phyloP scores from a whole-genome alignment of 2,329 filamentous ascomycete genomes.

The Neofusicoccum ribis region DNA sequence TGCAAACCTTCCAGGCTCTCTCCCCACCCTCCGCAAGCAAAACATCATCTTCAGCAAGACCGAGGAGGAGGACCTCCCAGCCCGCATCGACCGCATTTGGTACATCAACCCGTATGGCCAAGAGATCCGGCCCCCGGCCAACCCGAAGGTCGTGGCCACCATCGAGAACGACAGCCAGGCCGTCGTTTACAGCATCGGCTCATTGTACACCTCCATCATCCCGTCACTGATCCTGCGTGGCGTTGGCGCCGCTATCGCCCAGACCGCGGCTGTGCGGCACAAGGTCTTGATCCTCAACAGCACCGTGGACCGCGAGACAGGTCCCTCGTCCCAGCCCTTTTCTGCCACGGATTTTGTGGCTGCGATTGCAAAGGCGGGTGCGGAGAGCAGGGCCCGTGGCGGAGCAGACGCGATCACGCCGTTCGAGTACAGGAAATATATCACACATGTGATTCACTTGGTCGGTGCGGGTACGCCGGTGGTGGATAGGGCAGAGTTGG shows the following conservation, averaged over 20 bases:
- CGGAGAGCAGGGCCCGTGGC: constrained; percentile 34
- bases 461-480: constrained; percentile 68
- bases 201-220: constrained; percentile 84
- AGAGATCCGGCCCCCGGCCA: constrained; percentile 83
- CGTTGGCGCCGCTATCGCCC: constrained; percentile 65
- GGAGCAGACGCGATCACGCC: neutral
- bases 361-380: constrained; percentile 68
- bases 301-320: constrained; percentile 81
- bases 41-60: constrained; percentile 81
- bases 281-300: constrained; percentile 88
- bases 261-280: constrained; percentile 53
- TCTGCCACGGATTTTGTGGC: constrained; percentile 78
- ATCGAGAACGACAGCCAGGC: constrained; percentile 61
- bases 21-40: constrained; percentile 75
- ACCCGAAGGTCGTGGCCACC: constrained; percentile 73
- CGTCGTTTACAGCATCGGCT: constrained; percentile 91
- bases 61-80: constrained; percentile 71
- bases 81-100: constrained; percentile 81
- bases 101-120: constrained; percentile 99
- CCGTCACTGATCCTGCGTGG: constrained; percentile 78
- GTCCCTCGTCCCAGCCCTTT: constrained; percentile 65
- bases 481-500: constrained; percentile 67
- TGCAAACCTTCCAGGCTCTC: constrained; percentile 76
- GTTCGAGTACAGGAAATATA: constrained; percentile 63
- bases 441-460: constrained; percentile 82